Evolutionary conservation across 2,329 filamentous ascomycete species (phyloP).

Genomic region (Chaetomiaceae sp.): DNA sequence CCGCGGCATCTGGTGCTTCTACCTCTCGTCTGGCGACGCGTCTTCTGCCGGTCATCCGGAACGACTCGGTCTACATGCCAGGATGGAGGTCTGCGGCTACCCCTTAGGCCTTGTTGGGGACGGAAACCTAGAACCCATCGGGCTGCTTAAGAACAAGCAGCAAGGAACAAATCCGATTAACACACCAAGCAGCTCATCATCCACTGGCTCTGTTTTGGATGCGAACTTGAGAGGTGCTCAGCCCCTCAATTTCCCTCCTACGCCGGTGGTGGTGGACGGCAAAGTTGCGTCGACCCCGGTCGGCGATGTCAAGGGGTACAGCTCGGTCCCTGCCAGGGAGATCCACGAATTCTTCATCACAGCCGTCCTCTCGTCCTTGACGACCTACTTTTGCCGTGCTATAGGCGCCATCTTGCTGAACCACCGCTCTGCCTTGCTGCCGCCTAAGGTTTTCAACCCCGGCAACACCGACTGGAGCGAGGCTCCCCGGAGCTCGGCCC

Average conservation of each 20-base stretch:
- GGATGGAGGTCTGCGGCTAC: conserved; percentile 41
- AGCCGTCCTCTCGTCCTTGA: conserved; percentile 48
- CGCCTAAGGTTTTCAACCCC: conserved; percentile 29
- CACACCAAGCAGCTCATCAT: conserved; percentile 44
- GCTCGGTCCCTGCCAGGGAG: conserved; percentile 37
- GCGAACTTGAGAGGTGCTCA: conserved; percentile 31
- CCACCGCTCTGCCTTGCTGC: conserved; percentile 47
- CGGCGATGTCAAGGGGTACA: conserved; percentile 33
- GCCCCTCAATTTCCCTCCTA: conserved; percentile 28
- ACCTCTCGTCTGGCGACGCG: conserved; percentile 41
- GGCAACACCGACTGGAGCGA: conserved; percentile 28
- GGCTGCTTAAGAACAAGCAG: conserved; percentile 42
- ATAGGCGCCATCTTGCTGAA: conserved; percentile 50
- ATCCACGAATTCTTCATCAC: conserved; percentile 52
- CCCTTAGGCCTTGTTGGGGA: conserved; percentile 44
- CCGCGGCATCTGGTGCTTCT: conserved; percentile 52
- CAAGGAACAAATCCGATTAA: conserved; percentile 37
- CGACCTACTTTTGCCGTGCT: conserved; percentile 44
- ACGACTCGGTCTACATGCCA: conserved; percentile 33
- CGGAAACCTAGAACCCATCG: conserved; percentile 46
- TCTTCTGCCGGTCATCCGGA: conserved; percentile 23
- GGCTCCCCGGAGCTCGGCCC: conserved; percentile 32
- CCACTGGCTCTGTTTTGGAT: conserved; percentile 39
- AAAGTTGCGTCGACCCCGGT: conserved; percentile 26
- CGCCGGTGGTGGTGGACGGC: conserved; percentile 30